Evolutionary conservation across 768 basidiomycete genomes (phyloP), one percentile per base, ranked within the genome.

Genomic region (Kwoniella sp.): DNA sequence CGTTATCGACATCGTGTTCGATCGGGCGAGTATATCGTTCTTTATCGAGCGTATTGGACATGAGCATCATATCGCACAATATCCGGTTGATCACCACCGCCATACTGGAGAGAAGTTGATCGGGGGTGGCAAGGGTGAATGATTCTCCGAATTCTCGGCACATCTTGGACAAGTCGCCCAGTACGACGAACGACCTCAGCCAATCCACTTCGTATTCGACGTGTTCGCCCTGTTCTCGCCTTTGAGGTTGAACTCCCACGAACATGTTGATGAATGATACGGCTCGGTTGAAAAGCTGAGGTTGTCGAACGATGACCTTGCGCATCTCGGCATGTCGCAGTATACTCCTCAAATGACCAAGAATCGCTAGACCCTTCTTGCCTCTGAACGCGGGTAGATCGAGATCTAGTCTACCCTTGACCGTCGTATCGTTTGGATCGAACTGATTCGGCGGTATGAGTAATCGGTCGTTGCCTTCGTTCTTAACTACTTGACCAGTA

Each of bases 161-260:
- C 44, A 92, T 87, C 48, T 92, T 87, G 6, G 90, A 89, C 25
- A 99, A 81, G 33, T 91, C 93, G 10, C 95, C 85, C 6, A 92
- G 93, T 24, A 97, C 89, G 70, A 94, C 93, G 81, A 98, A 98
- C 15, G 96, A 91, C 71, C 88, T 90, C 66, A 96, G 91, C 95
- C 89, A 89, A 68, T 99, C 96, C 29, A 90, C 89, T 82, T 99
- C 96, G 81, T 90, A 99, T 79, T 97, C 95, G 71, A 99, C 87
- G 70, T 98, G 96, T 55, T 83, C 88, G 27, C 85, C 84, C 5
- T 84, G 86, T 21, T 89, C 91, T 19, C 95, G 86, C 70, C 88
- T 87, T 79, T 93, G 92, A 1, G 93, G 88, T 74, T 95, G 93
- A 74, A 97, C 85, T 68, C 90, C 91, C 86, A 91, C 90, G 83